Evolutionary conservation across 2,329 filamentous ascomycete species (phyloP), one percentile per base, ranked within the genome.

Genomic region (Colletotrichum sp.): DNA sequence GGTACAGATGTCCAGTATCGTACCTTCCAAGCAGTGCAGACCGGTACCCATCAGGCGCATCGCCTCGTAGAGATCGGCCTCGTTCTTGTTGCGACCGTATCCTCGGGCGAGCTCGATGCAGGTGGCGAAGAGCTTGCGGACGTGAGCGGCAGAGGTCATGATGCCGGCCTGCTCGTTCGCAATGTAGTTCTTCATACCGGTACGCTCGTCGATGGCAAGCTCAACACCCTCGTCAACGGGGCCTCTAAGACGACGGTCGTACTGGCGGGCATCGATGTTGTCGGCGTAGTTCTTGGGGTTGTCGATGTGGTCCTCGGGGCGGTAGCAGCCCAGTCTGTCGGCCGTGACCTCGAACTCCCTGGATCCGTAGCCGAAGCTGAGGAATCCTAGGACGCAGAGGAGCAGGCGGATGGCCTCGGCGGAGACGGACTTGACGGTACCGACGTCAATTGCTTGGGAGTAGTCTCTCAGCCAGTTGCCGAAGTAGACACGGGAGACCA

Each of bases 401-500:
- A 98, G 88, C 65, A 98, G 94, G 38, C 96, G 93, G 82, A 98
- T 98, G 74, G 96, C 96, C 85, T 98, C 95, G 67, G 95, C 94
- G 72, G 94, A 96, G 78, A 98, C 96, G 80, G 93, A 92, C 87
- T 98, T 98, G 86, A 98, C 92, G 6, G 95, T 98, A 77, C 95
- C 96, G 66, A 98, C 95, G 84, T 98, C 96, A 80, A 98, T 94
- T 77, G 96, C 96, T 85, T 98, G 96, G 69, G 94, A 97, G 86
- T 98, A 98, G 85, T 98, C 96, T 75, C 91, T 92, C 38, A 98
- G 91, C 96, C 96, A 98, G 88, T 98, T 98, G 78, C 96, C 96
- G 87, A 98, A 98, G 88, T 98, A 98, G 78, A 98, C 94, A 77
- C 96, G 92, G 78, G 96, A 94, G 77, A 98, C 94, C 82, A 93